These are phyloP conservation scores for Candida maesae DNA, from an alignment of 805 yeast genomes.

Conservation along the genomic window DNA sequence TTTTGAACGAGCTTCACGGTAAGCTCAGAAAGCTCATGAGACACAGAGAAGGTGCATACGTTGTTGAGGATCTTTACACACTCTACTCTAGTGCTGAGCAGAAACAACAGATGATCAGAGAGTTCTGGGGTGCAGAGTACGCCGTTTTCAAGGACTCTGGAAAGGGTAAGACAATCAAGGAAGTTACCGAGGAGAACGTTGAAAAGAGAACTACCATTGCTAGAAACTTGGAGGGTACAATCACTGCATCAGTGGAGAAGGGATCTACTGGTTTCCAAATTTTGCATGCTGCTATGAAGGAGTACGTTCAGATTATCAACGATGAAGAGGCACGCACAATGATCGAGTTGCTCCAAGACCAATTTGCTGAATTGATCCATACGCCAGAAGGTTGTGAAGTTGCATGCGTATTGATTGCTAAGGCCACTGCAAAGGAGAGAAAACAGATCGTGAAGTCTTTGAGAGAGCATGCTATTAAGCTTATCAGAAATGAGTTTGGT, in stretches of 20 bases:
- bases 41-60: conserved; percentile 98
- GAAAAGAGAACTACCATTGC: conserved; percentile 78
- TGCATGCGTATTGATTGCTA: conserved; percentile 74
- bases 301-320: conserved; percentile 70
- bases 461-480: conserved; percentile 69
- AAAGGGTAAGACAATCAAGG: conserved; percentile 56
- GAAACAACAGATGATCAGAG: conserved; percentile 86
- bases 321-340: conserved; percentile 72
- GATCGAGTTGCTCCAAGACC: conserved; percentile 79
- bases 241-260: conserved; percentile 86
- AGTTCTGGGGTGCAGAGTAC: conserved; percentile 95
- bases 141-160: conserved; percentile 84
- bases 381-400: conserved; percentile 94
- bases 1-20: conserved; percentile 86
- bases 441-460: conserved; percentile 69
- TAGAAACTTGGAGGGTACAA: conserved; percentile 74
- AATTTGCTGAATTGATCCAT: conserved; percentile 91
- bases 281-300: conserved; percentile 94
- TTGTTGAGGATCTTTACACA: conserved; percentile 87
- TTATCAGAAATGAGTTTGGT: conserved; percentile 84
- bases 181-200: conserved; percentile 59
- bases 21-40: conserved; percentile 87
- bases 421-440: conserved; percentile 90
- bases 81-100: conserved; percentile 83
- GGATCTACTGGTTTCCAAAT: conserved; percentile 96